Base-by-base conservation (phyloP, 768 basidiomycete genomes). In the Lactarius evosmus region DNA sequence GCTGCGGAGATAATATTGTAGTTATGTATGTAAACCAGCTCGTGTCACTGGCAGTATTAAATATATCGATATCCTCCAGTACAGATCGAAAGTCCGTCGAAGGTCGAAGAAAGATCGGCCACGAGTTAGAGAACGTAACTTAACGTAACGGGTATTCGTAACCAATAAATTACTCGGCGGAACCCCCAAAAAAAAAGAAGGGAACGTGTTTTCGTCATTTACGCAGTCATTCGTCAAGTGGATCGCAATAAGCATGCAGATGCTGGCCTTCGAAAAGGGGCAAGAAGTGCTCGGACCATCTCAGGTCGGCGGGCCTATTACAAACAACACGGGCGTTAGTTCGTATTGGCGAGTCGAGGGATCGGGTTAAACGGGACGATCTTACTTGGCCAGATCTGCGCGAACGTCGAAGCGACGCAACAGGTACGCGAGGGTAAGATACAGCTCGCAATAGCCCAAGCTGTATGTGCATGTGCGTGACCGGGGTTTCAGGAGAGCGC, bases 361-460 rank as follows among this genome's bases (percentile, higher is more conserved):
- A 17, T 7, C 3, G 17, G 34, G 7, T 14, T 11, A 1, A 6
- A 38, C 2, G n/a, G 17, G 22, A n/a, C 3, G 0, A 12, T 55
- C 52, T 30, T 44, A 65, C 64, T 53, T 65, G 19, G 22, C n/a
- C 17, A 4, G 14, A 40, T 67, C 62, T 7, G 67, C n/a, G 30
- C 46, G 38, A 62, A 71, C 58, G 19, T 69, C 66, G 5, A 71
- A 59, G 17, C 69, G 70, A n/a, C 70, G 68, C 44, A 71, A 66
- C 16, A 71, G 11, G 22, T 71, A 38, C 17, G 61, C 70, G 17
- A 71, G 54, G 5, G 61, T 25, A 25, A 71, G 60, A 53, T 71
- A 65, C 7, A 72, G 49, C 51, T 70, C 64, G 58, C 65, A 65
- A 56, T 66, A 70, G 9, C 65, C 69, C 29, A 62, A 40, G 53